Evolutionary conservation across 2,329 filamentous ascomycete species (phyloP), one percentile per base, ranked within the genome.

Genomic region (Nemania abortiva): DNA sequence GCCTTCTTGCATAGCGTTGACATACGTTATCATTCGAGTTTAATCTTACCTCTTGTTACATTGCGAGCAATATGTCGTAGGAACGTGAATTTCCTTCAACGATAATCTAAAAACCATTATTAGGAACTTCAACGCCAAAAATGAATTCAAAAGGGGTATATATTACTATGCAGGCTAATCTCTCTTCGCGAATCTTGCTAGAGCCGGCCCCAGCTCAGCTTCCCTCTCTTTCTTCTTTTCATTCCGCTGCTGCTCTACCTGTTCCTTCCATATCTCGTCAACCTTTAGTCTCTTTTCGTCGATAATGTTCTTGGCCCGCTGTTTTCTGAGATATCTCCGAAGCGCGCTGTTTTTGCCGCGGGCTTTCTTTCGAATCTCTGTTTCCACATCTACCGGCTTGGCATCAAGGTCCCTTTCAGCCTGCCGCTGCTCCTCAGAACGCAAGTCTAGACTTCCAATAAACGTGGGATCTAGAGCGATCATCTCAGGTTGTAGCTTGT

Each of bases 401-500:
- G 89, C 86, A 74, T 98, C 95, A 49, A 97, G 86, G 77, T 97
- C 92, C 77, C 88, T 90, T 76, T 97, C 94, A 29, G 89, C 90
- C 77, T 90, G 87, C 57, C 91, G 87, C 83, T 96, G 91, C 82
- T 92, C 87, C 69, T 95, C 90, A 42, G 91, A 93, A 59, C 92
- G 88, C 66, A 94, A 84, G 79, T 99, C 95, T 37, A 99, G 86
- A 74, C 90, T 93, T 64, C 96, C 96, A 75, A 99, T 89, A 78
- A 94, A 97, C 81, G 96, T 92, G 74, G 96, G 95, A 78, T 99
- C 91, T 24, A 99, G 85, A 1, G 94, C 93, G 71, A 99, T 99
- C 94, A 98, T 99, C 78, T 97, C 95, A 3, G 96, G 95, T 77
- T 95, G 90, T 56, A 99, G 86, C 84, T 99, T 99, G 86, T 97